Evolutionary conservation across 495 filamentous ascomycete species (phyloP).

Genomic region (Hypoxylon fragiforme): DNA sequence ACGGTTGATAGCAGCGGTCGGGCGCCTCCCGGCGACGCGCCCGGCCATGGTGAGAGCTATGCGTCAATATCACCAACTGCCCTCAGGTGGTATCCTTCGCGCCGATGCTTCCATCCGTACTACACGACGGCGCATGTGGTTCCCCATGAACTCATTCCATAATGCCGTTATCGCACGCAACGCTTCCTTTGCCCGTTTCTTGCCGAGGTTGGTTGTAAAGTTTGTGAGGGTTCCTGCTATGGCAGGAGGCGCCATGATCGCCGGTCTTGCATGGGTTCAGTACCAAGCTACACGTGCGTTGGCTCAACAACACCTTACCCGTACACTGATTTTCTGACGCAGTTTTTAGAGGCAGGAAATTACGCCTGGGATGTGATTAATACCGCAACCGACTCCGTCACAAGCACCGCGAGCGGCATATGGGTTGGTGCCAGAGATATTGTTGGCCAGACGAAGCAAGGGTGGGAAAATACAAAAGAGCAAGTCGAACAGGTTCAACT

Average conservation of each 20-base stretch:
- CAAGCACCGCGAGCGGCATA: conserved; percentile 63
- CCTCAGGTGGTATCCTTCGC: conserved; percentile 70
- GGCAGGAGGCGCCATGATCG: conserved; percentile 86
- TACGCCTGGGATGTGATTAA: conserved; percentile 83
- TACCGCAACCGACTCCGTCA: conserved; percentile 68
- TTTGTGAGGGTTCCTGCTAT: conserved; percentile 84
- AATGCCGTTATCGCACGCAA: conserved; percentile 83
- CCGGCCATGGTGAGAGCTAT: conserved; percentile 57
- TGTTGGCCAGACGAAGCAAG: conserved; percentile 73
- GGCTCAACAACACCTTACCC: background rate
- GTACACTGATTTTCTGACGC: conserved; percentile 24
- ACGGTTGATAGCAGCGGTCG: conserved; percentile 71
- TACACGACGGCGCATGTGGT: conserved; percentile 67
- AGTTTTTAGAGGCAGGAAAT: conserved; percentile 73
- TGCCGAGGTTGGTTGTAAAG: conserved; percentile 90
- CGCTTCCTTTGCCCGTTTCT: conserved; percentile 79
- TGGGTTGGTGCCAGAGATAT: conserved; percentile 72
- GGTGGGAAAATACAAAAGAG: conserved; percentile 83
- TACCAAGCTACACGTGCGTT: conserved; percentile 89
- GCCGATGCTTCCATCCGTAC: conserved; percentile 63
- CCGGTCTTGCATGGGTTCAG: conserved; percentile 86
- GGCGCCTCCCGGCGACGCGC: conserved; percentile 67
- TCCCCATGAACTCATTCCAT: conserved; percentile 77
- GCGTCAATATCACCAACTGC: conserved; percentile 67
- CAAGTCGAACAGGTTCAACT: conserved; percentile 70